Conservation (phyloP, 2,329 filamentous ascomycete genomes). For the Alternaria gansuensis region DNA sequence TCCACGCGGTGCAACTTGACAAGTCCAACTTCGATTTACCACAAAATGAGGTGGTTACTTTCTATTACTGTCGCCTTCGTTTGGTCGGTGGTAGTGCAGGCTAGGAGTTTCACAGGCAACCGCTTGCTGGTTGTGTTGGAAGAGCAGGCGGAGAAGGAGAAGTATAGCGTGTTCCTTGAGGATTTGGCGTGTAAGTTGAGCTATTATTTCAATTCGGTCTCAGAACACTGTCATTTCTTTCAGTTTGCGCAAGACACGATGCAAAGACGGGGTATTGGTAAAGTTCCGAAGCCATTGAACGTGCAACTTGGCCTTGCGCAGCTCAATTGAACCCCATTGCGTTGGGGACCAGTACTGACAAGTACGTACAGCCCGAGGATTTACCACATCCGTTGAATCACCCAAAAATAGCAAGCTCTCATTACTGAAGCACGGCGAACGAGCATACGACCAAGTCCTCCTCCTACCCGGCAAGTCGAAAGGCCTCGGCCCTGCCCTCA, state of each 20-base stretch:
- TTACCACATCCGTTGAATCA: conserved; percentile 79
- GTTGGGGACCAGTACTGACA: conserved; percentile 16
- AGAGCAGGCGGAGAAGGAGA: conserved; percentile 78
- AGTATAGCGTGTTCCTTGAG: conserved; percentile 82
- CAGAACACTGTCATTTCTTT: not conserved
- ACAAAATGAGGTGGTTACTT: conserved; percentile 78
- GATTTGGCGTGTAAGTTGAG: conserved; percentile 71
- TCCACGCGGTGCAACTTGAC: conserved; percentile 20
- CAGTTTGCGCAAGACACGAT: not conserved
- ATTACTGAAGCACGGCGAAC: conserved; percentile 86
- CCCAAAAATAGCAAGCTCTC: conserved; percentile 63
- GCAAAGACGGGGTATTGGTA: not conserved
- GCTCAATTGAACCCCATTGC: conserved; percentile 8
- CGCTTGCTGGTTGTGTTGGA: conserved; percentile 88
- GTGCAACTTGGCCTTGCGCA: conserved; percentile 19
- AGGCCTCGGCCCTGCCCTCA: conserved; percentile 88
- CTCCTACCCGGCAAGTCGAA: conserved; percentile 91
- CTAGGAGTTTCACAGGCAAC: conserved; percentile 79
- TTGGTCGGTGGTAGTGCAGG: conserved; percentile 72
- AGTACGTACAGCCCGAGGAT: conserved; percentile 74
- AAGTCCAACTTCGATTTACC: conserved; percentile 36
- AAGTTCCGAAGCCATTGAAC: conserved; percentile 17
- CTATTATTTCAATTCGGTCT: conserved; percentile 3
- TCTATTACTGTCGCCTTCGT: conserved; percentile 71
- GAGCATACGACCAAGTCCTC: conserved; percentile 88